phyloP scores from a whole-genome alignment of 176 grass and related monocot genomes.

The Oryza officinalis region DNA sequence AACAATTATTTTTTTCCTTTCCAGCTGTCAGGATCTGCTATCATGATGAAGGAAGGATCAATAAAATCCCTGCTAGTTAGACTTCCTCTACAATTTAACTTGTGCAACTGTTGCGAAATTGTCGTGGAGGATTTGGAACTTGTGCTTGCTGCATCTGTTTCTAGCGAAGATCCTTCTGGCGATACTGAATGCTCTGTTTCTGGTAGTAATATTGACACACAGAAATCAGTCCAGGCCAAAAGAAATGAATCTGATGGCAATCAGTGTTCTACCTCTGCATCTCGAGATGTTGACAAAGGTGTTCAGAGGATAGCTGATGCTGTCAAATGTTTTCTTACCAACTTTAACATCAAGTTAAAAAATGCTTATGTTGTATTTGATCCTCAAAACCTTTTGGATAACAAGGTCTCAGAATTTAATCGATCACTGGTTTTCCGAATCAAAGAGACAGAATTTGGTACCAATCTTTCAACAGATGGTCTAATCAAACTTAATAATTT shows the following conservation, averaged over 20 bases:
- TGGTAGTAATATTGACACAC: constrained; percentile 35
- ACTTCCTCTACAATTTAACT: constrained; percentile 55
- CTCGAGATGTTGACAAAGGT: constrained; percentile 87
- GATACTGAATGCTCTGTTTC: constrained; percentile 57
- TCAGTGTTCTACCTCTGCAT: constrained; percentile 52
- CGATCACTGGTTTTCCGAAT: constrained; percentile 79
- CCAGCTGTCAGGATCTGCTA: constrained; percentile 65
- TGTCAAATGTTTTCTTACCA: constrained; percentile 91
- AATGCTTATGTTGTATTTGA: constrained; percentile 88
- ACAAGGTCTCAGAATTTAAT: constrained; percentile 46
- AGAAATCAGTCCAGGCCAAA: constrained; percentile 38
- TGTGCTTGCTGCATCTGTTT: constrained; percentile 64
- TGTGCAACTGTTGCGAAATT: constrained; percentile 62
- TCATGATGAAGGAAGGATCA: constrained; percentile 92
- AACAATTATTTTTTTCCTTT: constrained; percentile 39
- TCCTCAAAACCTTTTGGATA: constrained; percentile 51
- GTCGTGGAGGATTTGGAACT: constrained; percentile 87
- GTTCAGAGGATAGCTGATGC: constrained; percentile 90
- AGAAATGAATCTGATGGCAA: constrained; percentile 43
- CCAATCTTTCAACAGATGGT: constrained; percentile 58
- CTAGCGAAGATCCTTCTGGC: constrained; percentile 47
- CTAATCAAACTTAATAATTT: constrained; percentile 79
- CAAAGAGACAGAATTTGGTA: constrained; percentile 87
- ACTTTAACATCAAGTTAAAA: constrained; percentile 83
- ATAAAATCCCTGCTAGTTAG: constrained; percentile 87